Evolutionary conservation across 1,139 yeast species (phyloP).

Genomic region (Hansenula anomala): DNA sequence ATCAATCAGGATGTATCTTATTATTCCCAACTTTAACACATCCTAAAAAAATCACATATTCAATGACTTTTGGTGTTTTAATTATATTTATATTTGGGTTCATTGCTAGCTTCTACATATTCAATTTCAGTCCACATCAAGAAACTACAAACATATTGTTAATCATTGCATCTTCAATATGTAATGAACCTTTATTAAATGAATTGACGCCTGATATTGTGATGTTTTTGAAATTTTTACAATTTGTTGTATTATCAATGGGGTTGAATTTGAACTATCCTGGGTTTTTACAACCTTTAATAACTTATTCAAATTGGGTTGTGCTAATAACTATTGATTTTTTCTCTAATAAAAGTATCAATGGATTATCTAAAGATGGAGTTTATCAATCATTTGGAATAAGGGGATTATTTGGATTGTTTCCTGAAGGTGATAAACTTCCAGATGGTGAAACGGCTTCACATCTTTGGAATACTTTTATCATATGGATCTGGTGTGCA

Average conservation of each 20-base stretch:
- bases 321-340: slow-evolving; percentile 26
- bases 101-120: slow-evolving; percentile 36
- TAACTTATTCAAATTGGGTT: slow-evolving; percentile 37
- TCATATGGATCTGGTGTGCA: slow-evolving; percentile 29
- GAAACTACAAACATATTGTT: slow-evolving; percentile 57
- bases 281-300: slow-evolving; percentile 57
- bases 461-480: slow-evolving; percentile 39
- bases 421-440: slow-evolving; percentile 2
- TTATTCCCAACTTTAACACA: slow-evolving; percentile 48
- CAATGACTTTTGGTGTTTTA: slow-evolving; percentile 38
- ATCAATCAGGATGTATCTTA: slow-evolving; percentile 37
- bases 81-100: slow-evolving; percentile 39
- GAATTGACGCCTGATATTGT: slow-evolving; percentile 54
- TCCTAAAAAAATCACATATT: slow-evolving; percentile 33
- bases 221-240: slow-evolving; percentile 47
- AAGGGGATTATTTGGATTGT: slow-evolving; percentile 6
- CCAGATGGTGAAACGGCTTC: slow-evolving; percentile 2
- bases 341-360: slow-evolving; percentile 8
- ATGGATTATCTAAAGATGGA: slow-evolving; percentile 11
- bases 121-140: slow-evolving; percentile 49
- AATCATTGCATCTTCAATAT: slow-evolving; percentile 55
- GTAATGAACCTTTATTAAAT: slow-evolving; percentile 51
- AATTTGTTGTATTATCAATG: slow-evolving; percentile 53
- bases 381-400: slow-evolving; percentile 21
- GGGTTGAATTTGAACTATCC: slow-evolving; percentile 58